Percentiles rank a stretch among this genome's conserved stretches.
Conservation (phyloP, 208 protist genomes). For the Entamoeba moshkovskii region DNA sequence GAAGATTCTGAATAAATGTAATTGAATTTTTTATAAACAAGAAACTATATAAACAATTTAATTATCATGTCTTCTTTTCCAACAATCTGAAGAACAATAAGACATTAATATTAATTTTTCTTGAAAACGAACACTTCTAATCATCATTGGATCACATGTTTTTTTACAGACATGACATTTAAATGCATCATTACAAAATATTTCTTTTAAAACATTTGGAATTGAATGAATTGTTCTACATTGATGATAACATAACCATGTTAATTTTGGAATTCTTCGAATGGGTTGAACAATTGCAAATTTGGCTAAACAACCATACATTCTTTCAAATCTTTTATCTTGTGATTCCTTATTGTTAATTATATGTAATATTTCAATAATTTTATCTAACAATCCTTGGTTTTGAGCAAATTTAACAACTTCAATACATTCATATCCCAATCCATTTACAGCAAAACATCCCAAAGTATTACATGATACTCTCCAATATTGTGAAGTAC, state of each 20-base stretch:
- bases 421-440: not conserved
- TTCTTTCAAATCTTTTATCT: not conserved
- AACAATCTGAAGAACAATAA: not conserved
- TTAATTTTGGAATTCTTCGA: not conserved
- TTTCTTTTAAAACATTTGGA: not conserved
- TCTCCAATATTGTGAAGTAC: not conserved
- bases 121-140: not conserved
- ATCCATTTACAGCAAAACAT: not conserved
- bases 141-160: not conserved
- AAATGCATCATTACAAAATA: not conserved
- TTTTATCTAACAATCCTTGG: not conserved
- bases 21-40: not conserved
- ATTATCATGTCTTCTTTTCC: not conserved
- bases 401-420: not conserved
- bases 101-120: not conserved
- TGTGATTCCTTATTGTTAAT: not conserved
- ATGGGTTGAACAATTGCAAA: not conserved
- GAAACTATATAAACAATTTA: not conserved
- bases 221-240: not conserved
- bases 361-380: not conserved
- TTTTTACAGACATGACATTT: not conserved
- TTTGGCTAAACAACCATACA: not conserved
- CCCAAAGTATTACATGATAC: not conserved
- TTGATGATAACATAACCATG: not conserved
- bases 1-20: not conserved